Percentiles rank a stretch among this genome's conserved stretches.
Conservation (phyloP, 2,329 filamentous ascomycete genomes). For the Aspergillus pseudoviridinutans region DNA sequence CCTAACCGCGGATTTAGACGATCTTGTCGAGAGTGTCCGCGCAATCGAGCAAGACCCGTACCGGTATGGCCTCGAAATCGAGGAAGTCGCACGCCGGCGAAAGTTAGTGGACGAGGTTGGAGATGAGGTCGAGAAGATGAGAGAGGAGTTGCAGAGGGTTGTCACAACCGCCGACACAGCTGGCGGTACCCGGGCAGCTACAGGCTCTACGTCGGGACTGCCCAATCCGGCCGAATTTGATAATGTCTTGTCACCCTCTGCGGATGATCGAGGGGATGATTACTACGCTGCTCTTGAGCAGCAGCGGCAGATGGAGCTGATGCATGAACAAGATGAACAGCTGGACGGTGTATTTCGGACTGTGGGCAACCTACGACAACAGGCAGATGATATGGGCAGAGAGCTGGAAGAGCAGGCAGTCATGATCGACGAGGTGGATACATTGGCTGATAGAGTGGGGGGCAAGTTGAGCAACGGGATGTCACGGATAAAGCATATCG, state of each 20-base stretch:
- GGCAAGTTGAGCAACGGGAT: conserved; percentile 81
- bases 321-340: conserved; percentile 91
- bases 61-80: conserved; percentile 76
- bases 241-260: conserved; percentile 32
- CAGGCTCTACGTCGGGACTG: conserved; percentile 36
- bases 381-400: conserved; percentile 92
- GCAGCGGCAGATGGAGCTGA: conserved; percentile 83
- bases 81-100: conserved; percentile 76
- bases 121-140: conserved; percentile 84
- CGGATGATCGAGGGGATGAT: conserved; percentile 52
- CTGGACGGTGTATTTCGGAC: conserved; percentile 90
- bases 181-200: not conserved
- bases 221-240: conserved; percentile 59
- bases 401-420: conserved; percentile 93
- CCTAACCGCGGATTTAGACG: conserved; percentile 78
- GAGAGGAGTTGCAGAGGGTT: conserved; percentile 67
- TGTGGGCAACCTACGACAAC: conserved; percentile 81
- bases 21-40: conserved; percentile 80
- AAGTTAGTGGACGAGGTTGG: conserved; percentile 86
- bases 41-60: conserved; percentile 85
- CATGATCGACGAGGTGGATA: conserved; percentile 82
- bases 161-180: conserved; percentile 40
- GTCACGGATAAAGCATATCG: conserved; percentile 78
- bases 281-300: conserved; percentile 82
- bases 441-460: conserved; percentile 78